A percentile compares a stretch with the other conserved stretches of the same genome.
These are phyloP conservation scores for Aspergillus bombycis DNA, from an alignment of 2,329 filamentous ascomycete species.

Conservation along the genomic window DNA sequence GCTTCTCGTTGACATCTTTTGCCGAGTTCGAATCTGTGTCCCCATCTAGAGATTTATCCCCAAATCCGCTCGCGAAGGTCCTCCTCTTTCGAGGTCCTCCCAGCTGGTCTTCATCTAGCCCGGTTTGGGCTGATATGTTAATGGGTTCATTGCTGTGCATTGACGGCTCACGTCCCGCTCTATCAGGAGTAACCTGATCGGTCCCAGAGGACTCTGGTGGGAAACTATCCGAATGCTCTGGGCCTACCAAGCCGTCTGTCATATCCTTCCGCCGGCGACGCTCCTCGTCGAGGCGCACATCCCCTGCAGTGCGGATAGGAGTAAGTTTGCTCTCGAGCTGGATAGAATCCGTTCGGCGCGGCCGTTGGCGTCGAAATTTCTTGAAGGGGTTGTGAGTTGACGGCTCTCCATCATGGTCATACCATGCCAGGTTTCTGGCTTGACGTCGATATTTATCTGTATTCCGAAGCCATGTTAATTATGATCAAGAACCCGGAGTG, in stretches of 20 bases:
- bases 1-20: constrained; percentile 27
- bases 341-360: constrained; percentile 31
- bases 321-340: constrained; percentile 35
- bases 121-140: constrained; percentile 27
- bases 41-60: constrained; percentile 14
- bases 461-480: constrained; percentile 7
- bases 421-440: constrained; percentile 46
- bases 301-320: constrained; percentile 27
- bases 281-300: constrained; percentile 28
- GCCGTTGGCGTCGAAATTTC: constrained; percentile 37
- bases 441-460: constrained; percentile 45
- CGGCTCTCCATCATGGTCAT: constrained; percentile 42
- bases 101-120: constrained; percentile 13
- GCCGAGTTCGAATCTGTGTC: constrained; percentile 15
- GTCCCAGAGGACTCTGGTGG: constrained; percentile 29
- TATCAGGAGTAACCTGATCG: constrained; percentile 20
- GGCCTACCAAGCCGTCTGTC: constrained; percentile 26
- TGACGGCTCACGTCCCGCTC: constrained; percentile 24
- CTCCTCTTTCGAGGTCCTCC: constrained; percentile 32
- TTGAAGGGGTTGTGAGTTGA: constrained; percentile 46
- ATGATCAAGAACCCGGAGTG: background rate
- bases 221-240: constrained; percentile 30
- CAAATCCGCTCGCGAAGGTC: constrained; percentile 25
- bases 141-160: constrained; percentile 36
- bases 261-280: constrained; percentile 28